Conservation (phyloP, 495 filamentous ascomycete species). For the Sphaerosporella brunnea region DNA sequence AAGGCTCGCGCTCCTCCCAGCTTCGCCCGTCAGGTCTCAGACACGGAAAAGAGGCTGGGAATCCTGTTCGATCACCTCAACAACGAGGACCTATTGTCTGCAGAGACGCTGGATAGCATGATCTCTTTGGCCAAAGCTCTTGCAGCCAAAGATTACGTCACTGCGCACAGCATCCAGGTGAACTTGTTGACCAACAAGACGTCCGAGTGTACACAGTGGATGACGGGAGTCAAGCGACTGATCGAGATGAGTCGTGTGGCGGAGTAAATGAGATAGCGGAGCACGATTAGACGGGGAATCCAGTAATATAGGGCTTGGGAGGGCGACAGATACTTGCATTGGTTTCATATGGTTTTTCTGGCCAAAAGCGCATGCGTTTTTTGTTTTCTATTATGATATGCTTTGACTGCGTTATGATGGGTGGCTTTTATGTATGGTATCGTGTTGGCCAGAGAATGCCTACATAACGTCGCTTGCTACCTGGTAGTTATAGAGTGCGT, state of each 20-base stretch:
- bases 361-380: too few species aligned
- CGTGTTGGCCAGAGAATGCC: too few species aligned
- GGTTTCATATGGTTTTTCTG: too few species aligned
- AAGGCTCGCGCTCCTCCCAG: slow-evolving; percentile 60
- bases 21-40: slow-evolving; percentile 71
- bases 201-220: slow-evolving; percentile 83
- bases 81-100: slow-evolving; percentile 74
- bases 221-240: slow-evolving; percentile 85
- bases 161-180: slow-evolving; percentile 56
- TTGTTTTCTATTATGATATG: too few species aligned
- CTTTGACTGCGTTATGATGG: too few species aligned
- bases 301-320: too few species aligned
- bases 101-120: slow-evolving; percentile 60
- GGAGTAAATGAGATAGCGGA: slow-evolving; percentile 3
- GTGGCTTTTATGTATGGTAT: too few species aligned
- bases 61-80: slow-evolving; percentile 92
- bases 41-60: slow-evolving; percentile 78
- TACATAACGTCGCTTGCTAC: too few species aligned
- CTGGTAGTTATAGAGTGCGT: too few species aligned
- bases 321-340: too few species aligned
- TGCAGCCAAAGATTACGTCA: slow-evolving; percentile 52
- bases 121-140: slow-evolving; percentile 32
- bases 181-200: slow-evolving; percentile 67
- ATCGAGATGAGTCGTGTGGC: slow-evolving; percentile 82
- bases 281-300: too few species aligned